phyloP scores from a whole-genome alignment of 176 grass and related monocot species.

The Carex myosuroides region DNA sequence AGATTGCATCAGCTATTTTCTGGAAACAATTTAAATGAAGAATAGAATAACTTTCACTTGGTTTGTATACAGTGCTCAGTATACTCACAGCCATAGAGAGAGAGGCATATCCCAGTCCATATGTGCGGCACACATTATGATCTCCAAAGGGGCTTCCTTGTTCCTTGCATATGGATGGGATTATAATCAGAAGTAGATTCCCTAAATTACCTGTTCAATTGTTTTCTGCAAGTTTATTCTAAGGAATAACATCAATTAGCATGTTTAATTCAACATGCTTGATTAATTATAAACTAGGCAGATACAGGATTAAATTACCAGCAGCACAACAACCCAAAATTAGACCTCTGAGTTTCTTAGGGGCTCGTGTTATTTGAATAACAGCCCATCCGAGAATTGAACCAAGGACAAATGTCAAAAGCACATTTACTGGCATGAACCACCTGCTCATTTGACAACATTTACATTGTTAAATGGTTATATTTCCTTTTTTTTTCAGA shows the following conservation, averaged over 20 bases:
- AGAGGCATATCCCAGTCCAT: conserved; percentile 66
- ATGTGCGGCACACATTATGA: conserved; percentile 44
- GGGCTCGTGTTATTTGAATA: conserved; percentile 48
- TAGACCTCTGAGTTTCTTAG: conserved; percentile 50
- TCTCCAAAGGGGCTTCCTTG: conserved; percentile 75
- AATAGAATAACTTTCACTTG: neutral
- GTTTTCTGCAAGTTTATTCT: neutral
- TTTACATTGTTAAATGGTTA: neutral
- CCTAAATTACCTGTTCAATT: conserved; percentile 55
- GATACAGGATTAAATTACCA: conserved; percentile 34
- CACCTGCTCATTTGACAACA: conserved; percentile 42
- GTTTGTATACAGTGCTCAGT: neutral
- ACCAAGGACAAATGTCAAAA: conserved; percentile 59
- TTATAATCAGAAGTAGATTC: conserved; percentile 76
- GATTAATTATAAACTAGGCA: neutral
- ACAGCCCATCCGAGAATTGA: conserved; percentile 60
- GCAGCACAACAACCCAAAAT: conserved; percentile 82
- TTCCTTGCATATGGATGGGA: conserved; percentile 90
- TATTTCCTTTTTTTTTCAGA: neutral
- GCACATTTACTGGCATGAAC: conserved; percentile 90
- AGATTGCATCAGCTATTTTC: neutral
- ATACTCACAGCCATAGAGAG: conserved; percentile 73
- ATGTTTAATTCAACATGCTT: neutral
- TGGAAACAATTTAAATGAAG: neutral
- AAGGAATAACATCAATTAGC: neutral